Evolutionary conservation across 805 yeast species (phyloP).

Genomic region (Starmerella roubikii): DNA sequence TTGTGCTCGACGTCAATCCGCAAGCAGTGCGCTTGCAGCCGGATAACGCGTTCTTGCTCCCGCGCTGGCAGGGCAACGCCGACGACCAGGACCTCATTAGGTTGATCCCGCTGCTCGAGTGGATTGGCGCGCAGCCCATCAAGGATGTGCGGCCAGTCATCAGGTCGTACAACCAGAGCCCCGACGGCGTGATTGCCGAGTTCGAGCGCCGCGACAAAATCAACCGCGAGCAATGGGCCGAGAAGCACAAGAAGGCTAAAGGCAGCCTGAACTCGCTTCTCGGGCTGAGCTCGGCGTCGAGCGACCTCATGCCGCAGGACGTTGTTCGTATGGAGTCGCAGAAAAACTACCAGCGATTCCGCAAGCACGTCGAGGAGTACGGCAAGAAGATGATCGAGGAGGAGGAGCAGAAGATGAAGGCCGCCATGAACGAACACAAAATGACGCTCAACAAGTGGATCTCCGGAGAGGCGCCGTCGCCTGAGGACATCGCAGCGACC

Average conservation of each 20-base stretch:
- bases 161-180: constrained; percentile 53
- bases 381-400: constrained; percentile 40
- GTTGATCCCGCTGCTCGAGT: constrained; percentile 87
- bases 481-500: constrained; percentile 25
- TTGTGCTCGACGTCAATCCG: constrained; percentile 65
- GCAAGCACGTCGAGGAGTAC: constrained; percentile 73
- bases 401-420: constrained; percentile 40
- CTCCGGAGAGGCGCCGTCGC: constrained; percentile 43
- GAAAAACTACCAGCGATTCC: constrained; percentile 70
- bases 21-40: constrained; percentile 72
- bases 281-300: constrained; percentile 38
- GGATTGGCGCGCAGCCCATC: constrained; percentile 73
- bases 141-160: constrained; percentile 85
- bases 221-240: constrained; percentile 40
- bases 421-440: constrained; percentile 68
- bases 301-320: constrained; percentile 72
- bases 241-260: constrained; percentile 28
- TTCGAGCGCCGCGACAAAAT: constrained; percentile 63
- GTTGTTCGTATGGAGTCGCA: constrained; percentile 84
- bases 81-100: constrained; percentile 64
- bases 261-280: constrained; percentile 42
- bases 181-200: constrained; percentile 53
- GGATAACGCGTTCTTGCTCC: constrained; percentile 77
- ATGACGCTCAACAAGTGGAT: constrained; percentile 73
- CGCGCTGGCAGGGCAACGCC: constrained; percentile 74